These are phyloP conservation scores for Trifolium subterraneum DNA, from an alignment of 306 rosid species.

Conservation along the genomic window DNA sequence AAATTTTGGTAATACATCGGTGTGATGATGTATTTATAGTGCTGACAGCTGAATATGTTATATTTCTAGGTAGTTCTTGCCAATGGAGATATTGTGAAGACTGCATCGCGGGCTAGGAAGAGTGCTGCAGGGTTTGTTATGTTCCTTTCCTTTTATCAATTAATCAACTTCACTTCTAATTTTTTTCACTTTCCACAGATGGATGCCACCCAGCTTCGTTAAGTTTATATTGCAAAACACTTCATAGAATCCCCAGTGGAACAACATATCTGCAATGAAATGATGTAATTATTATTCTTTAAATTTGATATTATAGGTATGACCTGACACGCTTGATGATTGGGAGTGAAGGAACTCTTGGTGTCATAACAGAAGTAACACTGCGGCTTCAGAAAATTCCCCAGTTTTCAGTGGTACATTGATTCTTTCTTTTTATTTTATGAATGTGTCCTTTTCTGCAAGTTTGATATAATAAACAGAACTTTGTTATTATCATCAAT, in stretches of 20 bases:
- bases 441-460: conserved; percentile 28
- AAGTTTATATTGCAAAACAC: conserved; percentile 15
- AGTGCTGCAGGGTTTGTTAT: conserved; percentile 92
- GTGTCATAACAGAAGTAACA: conserved; percentile 89
- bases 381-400: conserved; percentile 92
- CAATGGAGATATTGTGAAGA: conserved; percentile 89
- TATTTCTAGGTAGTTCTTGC: conserved; percentile 78
- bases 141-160: conserved; percentile 29
- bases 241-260: background rate
- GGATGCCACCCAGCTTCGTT: conserved; percentile 10
- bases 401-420: conserved; percentile 76
- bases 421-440: conserved; percentile 22
- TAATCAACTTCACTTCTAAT: conserved; percentile 37
- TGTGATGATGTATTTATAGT: conserved; percentile 40
- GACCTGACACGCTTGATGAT: conserved; percentile 93
- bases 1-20: conserved; percentile 30
- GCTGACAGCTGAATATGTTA: conserved; percentile 42
- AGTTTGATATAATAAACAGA: too few relatives aligned
- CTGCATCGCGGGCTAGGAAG: conserved; percentile 95
- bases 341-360: conserved; percentile 99
- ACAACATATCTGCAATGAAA: conserved; percentile 34
- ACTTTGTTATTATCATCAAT: too few relatives aligned
- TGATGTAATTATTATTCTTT: conserved; percentile 16
- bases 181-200: background rate
- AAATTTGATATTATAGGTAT: conserved; percentile 58